phyloP scores from a whole-genome alignment of 306 rosid species.

The Sphenostylis stenocarpa region DNA sequence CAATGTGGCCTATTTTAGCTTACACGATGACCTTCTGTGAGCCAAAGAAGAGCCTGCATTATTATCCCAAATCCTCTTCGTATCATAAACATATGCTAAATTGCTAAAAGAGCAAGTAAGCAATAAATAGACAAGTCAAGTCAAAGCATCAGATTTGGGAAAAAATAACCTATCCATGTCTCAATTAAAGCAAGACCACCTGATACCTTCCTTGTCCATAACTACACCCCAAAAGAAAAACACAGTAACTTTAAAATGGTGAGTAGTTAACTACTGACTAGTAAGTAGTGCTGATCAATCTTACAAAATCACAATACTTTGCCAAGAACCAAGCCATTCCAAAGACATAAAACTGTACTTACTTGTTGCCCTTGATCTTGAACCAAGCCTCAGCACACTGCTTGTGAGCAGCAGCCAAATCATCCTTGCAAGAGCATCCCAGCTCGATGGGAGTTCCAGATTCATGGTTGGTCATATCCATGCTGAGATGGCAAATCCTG shows the following conservation, averaged over 20 bases:
- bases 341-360: conserved; percentile 37
- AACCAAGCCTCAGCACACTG: conserved; percentile 98
- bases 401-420: conserved; percentile 93
- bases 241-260: neutral
- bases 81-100: neutral
- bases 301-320: conserved; percentile 9
- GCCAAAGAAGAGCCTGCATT: conserved; percentile 8
- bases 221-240: conserved; percentile 11
- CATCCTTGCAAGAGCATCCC: conserved; percentile 90
- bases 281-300: conserved; percentile 3
- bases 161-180: neutral
- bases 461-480: conserved; percentile 77
- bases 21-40: neutral
- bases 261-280: neutral
- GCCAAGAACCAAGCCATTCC: neutral
- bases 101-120: neutral
- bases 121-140: conserved; percentile 26
- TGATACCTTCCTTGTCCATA: neutral
- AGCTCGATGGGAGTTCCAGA: conserved; percentile 83
- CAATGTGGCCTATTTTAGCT: neutral
- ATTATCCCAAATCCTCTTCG: neutral
- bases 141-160: conserved; percentile 23
- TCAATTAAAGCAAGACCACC: conserved; percentile 15
- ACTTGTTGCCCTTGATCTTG: conserved; percentile 95
- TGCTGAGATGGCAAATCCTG: conserved; percentile 70